Evolutionary conservation across 805 yeast species (phyloP).

Genomic region (Wickerhamomyces strasburgensis): DNA sequence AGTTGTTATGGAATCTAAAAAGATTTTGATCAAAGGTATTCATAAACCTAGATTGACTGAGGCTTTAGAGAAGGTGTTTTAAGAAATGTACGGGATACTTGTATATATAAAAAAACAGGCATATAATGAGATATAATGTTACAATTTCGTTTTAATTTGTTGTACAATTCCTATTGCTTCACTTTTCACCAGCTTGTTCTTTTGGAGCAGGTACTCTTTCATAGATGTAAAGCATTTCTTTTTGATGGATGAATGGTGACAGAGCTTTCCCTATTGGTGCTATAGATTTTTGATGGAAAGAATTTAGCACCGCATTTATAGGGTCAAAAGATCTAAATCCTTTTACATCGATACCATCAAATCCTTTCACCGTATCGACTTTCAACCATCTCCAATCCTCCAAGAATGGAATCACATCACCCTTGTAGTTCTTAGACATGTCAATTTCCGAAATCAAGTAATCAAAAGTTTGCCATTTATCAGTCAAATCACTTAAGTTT

Average conservation of each 20-base stretch:
- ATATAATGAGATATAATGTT: too few species aligned
- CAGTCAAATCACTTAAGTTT: slow-evolving; percentile 30
- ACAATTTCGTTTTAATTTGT: too few species aligned
- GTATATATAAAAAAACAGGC: too few species aligned
- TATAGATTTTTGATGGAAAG: slow-evolving; percentile 8
- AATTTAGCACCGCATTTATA: slow-evolving; percentile 2
- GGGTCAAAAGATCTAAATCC: slow-evolving; percentile 13
- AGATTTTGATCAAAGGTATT: slow-evolving; percentile 31
- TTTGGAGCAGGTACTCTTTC: slow-evolving; percentile 11
- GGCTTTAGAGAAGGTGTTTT: slow-evolving; percentile 18
- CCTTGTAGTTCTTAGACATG: slow-evolving; percentile 4
- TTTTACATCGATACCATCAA: slow-evolving; percentile 33
- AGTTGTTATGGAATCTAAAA: slow-evolving; percentile 45
- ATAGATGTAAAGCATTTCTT: slow-evolving; percentile 13
- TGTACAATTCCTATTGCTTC: too few species aligned
- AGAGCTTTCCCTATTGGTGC: slow-evolving; percentile 13
- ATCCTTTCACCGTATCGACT: slow-evolving; percentile 35
- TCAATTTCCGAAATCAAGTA: slow-evolving; percentile 42
- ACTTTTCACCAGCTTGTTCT: slow-evolving; percentile 1
- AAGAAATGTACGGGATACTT: background rate
- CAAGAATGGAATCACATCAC: slow-evolving; percentile 20
- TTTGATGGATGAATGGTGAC: slow-evolving; percentile 10
- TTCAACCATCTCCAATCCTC: slow-evolving; percentile 39
- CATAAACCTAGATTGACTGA: slow-evolving; percentile 17
- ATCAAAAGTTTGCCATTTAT: slow-evolving; percentile 45